Percentiles rank a stretch among this genome's conserved stretches.
These are phyloP conservation scores for Singerocomus rubriflavus DNA, from an alignment of 1,284 basidiomycete genomes.

Conservation along the genomic window DNA sequence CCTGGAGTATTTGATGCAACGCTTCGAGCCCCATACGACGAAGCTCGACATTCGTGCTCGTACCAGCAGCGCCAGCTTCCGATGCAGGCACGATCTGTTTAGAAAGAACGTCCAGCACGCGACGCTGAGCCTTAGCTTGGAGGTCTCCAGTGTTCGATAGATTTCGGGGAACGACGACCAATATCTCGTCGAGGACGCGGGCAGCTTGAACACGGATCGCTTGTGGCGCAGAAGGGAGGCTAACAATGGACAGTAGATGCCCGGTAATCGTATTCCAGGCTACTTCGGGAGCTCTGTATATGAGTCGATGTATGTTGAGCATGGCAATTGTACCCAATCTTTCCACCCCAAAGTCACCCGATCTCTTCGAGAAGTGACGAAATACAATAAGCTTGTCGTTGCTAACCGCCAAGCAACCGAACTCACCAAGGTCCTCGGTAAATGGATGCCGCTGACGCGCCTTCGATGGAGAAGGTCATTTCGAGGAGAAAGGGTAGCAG, in stretches of 20 bases:
- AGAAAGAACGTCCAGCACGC: slow-evolving; percentile 79
- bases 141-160: slow-evolving; percentile 58
- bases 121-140: slow-evolving; percentile 72
- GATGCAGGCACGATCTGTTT: slow-evolving; percentile 69
- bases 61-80: slow-evolving; percentile 36
- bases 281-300: slow-evolving; percentile 73
- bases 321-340: slow-evolving; percentile 79
- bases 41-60: slow-evolving; percentile 68
- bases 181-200: slow-evolving; percentile 78
- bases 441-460: slow-evolving; percentile 80
- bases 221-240: slow-evolving; percentile 66
- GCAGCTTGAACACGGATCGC: slow-evolving; percentile 86
- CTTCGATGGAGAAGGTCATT: slow-evolving; percentile 55
- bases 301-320: slow-evolving; percentile 83
- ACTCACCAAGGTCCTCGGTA: slow-evolving; percentile 72
- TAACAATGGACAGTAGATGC: slow-evolving; percentile 76
- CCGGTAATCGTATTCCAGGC: slow-evolving; percentile 82
- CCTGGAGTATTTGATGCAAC: slow-evolving; percentile 85
- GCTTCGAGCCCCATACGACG: slow-evolving; percentile 86
- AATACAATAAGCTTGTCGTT: neutral
- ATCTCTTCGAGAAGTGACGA: slow-evolving; percentile 46
- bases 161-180: slow-evolving; percentile 70
- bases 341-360: slow-evolving; percentile 83
- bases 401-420: neutral
- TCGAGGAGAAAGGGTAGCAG: slow-evolving; percentile 40